Percentiles rank a stretch among this genome's conserved stretches.
phyloP scores from a whole-genome alignment of 192 early-diverging fungal species.

The Linderina pennispora region DNA sequence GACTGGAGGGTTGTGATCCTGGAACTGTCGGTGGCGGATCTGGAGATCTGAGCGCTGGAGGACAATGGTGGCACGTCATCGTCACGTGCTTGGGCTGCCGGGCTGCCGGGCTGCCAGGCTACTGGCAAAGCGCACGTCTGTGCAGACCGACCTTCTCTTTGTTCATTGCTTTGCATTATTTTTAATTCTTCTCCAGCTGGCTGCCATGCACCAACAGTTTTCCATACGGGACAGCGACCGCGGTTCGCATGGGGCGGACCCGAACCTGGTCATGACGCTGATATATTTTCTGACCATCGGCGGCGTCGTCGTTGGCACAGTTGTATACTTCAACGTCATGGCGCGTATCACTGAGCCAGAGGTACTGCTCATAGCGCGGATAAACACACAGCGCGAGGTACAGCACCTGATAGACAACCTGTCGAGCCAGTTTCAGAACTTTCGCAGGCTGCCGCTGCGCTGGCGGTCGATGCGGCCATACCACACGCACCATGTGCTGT shows the following conservation, averaged over 20 bases:
- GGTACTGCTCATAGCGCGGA: conserved; percentile 47
- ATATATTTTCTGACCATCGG: conserved; percentile 51
- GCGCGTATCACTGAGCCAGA: conserved; percentile 48
- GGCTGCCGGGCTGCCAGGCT: no score
- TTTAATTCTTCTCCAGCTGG: no score
- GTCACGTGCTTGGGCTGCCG: no score
- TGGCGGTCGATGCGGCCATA: conserved; percentile 49
- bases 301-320: conserved; percentile 41
- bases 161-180: no score
- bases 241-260: no score
- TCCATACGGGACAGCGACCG: no score
- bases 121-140: no score
- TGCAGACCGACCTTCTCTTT: no score
- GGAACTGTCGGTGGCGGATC: no score
- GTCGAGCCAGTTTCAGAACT: conserved; percentile 46
- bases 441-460: conserved; percentile 42
- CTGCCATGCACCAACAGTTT: no score
- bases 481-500: conserved; percentile 43
- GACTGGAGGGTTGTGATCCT: conserved; percentile 2
- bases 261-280: conserved; percentile 37
- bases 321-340: conserved; percentile 50
- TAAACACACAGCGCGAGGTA: conserved; percentile 54
- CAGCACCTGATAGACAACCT: conserved; percentile 55
- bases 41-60: no score
- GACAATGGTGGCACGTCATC: no score